These are phyloP conservation scores for Colletotrichum horii DNA, from an alignment of 2,329 filamentous ascomycete species.

Conservation along the genomic window DNA sequence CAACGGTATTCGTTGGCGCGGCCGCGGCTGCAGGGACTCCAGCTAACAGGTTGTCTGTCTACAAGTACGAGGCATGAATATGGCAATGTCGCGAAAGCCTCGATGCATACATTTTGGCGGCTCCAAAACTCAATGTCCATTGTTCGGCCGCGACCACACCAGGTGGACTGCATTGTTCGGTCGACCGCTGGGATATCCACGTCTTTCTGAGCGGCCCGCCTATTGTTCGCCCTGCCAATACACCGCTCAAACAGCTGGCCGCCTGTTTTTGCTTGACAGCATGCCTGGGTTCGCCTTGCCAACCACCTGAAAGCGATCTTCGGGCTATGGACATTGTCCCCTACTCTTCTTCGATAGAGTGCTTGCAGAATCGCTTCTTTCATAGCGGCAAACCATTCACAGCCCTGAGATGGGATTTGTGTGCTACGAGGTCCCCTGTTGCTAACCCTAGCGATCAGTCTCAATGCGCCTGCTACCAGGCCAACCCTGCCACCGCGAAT, in stretches of 20 bases:
- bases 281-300: not conserved
- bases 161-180: not conserved
- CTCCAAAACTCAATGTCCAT: not conserved
- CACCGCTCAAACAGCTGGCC: not conserved
- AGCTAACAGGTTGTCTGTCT: not conserved
- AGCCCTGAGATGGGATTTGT: not conserved
- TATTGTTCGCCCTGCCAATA: conserved; percentile 9
- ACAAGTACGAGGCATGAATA: not conserved
- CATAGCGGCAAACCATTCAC: not conserved
- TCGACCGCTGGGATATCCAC: not conserved
- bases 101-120: not conserved
- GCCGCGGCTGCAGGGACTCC: not conserved
- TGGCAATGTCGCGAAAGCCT: not conserved
- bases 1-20: not conserved
- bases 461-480: not conserved
- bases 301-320: not conserved
- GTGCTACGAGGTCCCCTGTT: conserved; percentile 1
- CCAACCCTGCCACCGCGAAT: not conserved
- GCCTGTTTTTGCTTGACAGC: not conserved
- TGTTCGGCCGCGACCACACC: not conserved
- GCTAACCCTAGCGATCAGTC: not conserved
- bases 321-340: not conserved
- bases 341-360: not conserved
- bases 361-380: not conserved
- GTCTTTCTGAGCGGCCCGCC: not conserved